These are phyloP conservation scores for Cytauxzoon felis DNA, from an alignment of 169 alveolate genomes.

Conservation along the genomic window DNA sequence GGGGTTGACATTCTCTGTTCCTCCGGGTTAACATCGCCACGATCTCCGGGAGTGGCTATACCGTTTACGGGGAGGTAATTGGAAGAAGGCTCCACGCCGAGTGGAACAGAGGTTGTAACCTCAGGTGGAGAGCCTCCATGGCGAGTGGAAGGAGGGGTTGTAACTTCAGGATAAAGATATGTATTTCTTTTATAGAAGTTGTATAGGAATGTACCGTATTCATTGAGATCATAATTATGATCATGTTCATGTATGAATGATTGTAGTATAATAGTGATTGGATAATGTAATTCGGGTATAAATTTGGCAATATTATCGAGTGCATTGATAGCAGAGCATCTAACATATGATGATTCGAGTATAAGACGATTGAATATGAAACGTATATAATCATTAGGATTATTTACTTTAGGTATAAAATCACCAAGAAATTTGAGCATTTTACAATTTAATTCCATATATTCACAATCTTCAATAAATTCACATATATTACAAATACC, in stretches of 20 bases:
- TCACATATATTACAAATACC: conserved; percentile 91
- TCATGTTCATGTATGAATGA: conserved; percentile 68
- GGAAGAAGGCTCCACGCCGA: too few species aligned
- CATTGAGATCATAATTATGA: not conserved
- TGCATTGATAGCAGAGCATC: conserved; percentile 96
- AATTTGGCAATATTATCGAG: conserved; percentile 83
- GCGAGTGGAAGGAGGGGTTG: not conserved
- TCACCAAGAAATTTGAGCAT: conserved; percentile 87
- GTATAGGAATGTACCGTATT: not conserved
- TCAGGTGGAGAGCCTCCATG: too few species aligned
- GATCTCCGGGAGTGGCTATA: too few species aligned
- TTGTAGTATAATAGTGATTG: conserved; percentile 63
- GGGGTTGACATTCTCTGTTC: too few species aligned
- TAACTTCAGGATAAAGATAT: conserved; percentile 1
- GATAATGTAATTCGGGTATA: conserved; percentile 65
- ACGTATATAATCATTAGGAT: conserved; percentile 90
- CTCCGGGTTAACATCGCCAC: too few species aligned
- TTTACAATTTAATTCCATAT: conserved; percentile 81
- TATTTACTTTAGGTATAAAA: conserved; percentile 84
- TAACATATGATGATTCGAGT: conserved; percentile 90
- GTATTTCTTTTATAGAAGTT: conserved; percentile 48
- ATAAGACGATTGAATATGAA: conserved; percentile 94
- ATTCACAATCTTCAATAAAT: conserved; percentile 97
- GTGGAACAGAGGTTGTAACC: too few species aligned
- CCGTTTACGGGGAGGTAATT: too few species aligned